Evolutionary conservation across 441 rosid genomes (phyloP).

Genomic region (Populus hybrid): DNA sequence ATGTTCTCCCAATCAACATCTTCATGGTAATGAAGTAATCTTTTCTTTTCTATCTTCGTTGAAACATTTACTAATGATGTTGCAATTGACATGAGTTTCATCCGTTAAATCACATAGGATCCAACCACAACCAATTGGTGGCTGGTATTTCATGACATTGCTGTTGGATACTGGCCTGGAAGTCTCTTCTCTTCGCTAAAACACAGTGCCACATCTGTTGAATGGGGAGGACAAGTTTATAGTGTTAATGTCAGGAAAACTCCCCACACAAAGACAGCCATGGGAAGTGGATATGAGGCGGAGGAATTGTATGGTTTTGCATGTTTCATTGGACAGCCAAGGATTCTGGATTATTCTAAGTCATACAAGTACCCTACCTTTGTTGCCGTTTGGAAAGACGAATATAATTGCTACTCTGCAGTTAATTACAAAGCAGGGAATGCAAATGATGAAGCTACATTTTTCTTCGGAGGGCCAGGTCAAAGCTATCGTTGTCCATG

Average conservation of each 20-base stretch:
- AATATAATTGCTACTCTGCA: slow-evolving; percentile 23
- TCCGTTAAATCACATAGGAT: slow-evolving; percentile 7
- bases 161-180: slow-evolving; percentile 24
- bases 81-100: not conserved
- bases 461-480: slow-evolving; percentile 35
- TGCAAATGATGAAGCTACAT: slow-evolving; percentile 13
- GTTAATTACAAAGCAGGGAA: slow-evolving; percentile 1
- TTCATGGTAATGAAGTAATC: slow-evolving; percentile 5
- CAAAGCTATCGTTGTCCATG: slow-evolving; percentile 10
- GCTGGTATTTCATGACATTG: not conserved
- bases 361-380: slow-evolving; percentile 23
- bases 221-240: slow-evolving; percentile 38
- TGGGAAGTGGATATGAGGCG: slow-evolving; percentile 33
- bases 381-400: slow-evolving; percentile 15
- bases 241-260: slow-evolving; percentile 19
- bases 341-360: slow-evolving; percentile 23
- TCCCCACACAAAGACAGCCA: slow-evolving; percentile 31
- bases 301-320: slow-evolving; percentile 2
- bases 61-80: not conserved
- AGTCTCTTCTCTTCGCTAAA: slow-evolving; percentile 8
- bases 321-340: slow-evolving; percentile 9
- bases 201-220: slow-evolving; percentile 16
- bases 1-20: slow-evolving; percentile 7
- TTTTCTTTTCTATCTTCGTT: not conserved
- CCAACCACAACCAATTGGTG: slow-evolving; percentile 25